Conservation (phyloP, 768 basidiomycete genomes). For the Candolleomyces eurysporus region DNA sequence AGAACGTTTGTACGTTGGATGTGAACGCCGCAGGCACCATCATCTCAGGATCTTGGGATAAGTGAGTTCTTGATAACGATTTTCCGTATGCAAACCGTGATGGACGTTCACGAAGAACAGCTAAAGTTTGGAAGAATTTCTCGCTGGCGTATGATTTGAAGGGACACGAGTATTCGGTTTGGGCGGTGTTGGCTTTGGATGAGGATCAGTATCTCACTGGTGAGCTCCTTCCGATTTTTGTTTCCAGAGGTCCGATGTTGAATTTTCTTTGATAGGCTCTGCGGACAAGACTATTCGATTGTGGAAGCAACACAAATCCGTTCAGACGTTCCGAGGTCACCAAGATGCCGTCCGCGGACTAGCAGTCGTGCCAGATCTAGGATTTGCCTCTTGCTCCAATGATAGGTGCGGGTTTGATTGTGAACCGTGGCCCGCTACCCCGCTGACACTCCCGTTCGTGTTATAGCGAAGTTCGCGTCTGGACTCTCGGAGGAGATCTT, state of each 20-base stretch:
- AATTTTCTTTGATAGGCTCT: slow-evolving; percentile 54
- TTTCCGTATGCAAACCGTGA: slow-evolving; percentile 6
- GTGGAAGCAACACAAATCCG: slow-evolving; percentile 73
- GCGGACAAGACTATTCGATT: slow-evolving; percentile 94
- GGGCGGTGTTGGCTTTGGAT: slow-evolving; percentile 84
- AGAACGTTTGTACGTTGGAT: slow-evolving; percentile 87
- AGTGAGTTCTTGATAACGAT: slow-evolving; percentile 45
- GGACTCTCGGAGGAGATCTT: slow-evolving; percentile 80
- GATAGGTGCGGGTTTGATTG: slow-evolving; percentile 60
- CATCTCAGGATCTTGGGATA: slow-evolving; percentile 97
- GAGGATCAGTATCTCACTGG: slow-evolving; percentile 82
- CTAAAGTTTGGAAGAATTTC: slow-evolving; percentile 90
- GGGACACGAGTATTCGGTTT: slow-evolving; percentile 89
- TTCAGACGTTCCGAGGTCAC: slow-evolving; percentile 83
- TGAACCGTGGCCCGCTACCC: neutral
- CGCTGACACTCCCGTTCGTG: neutral
- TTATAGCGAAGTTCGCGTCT: slow-evolving; percentile 84
- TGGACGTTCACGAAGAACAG: slow-evolving; percentile 57
- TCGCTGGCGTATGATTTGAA: slow-evolving; percentile 67
- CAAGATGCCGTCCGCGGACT: slow-evolving; percentile 89
- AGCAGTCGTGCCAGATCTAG: slow-evolving; percentile 75
- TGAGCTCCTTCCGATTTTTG: slow-evolving; percentile 25
- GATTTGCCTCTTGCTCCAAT: slow-evolving; percentile 95
- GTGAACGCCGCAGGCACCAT: slow-evolving; percentile 68
- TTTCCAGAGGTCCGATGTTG: neutral